Conservation (phyloP, 305 asterid species). For the Fraxinus ornus region DNA sequence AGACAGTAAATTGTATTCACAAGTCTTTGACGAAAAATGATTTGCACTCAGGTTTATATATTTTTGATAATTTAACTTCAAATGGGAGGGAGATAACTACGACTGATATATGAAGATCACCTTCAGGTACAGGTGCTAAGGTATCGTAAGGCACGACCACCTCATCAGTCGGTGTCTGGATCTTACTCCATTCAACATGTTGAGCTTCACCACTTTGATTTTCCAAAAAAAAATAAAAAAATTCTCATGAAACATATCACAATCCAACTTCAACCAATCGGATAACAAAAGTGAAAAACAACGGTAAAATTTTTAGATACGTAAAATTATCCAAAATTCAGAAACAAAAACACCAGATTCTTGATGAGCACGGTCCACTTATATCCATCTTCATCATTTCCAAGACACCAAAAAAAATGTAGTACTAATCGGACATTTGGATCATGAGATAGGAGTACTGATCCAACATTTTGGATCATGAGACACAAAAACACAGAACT, state of each 20-base stretch:
- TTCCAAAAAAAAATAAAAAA: constrained; percentile 22
- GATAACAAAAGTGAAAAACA: constrained; percentile 4
- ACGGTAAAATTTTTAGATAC: not conserved
- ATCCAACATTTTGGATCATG: not conserved
- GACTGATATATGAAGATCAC: too few species aligned
- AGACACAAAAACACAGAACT: not conserved
- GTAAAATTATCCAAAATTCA: constrained; percentile 6
- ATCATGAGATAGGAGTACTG: not conserved
- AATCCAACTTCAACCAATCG: not conserved
- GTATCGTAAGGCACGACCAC: constrained; percentile 92
- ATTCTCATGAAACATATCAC: constrained; percentile 9
- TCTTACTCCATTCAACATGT: constrained; percentile 88
- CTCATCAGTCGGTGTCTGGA: constrained; percentile 95
- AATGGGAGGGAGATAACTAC: too few species aligned
- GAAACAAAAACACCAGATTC: not conserved
- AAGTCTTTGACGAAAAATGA: too few species aligned
- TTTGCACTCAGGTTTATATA: too few species aligned
- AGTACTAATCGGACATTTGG: not conserved
- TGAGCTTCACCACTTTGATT: constrained; percentile 82
- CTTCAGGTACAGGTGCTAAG: constrained; percentile 27
- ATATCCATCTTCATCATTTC: not conserved
- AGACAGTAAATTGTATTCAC: too few species aligned
- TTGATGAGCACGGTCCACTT: not conserved
- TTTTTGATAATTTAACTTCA: too few species aligned
- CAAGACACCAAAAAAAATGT: not conserved